Evolutionary conservation across 495 filamentous ascomycete genomes (phyloP).

Genomic region (Tuber aestivum): DNA sequence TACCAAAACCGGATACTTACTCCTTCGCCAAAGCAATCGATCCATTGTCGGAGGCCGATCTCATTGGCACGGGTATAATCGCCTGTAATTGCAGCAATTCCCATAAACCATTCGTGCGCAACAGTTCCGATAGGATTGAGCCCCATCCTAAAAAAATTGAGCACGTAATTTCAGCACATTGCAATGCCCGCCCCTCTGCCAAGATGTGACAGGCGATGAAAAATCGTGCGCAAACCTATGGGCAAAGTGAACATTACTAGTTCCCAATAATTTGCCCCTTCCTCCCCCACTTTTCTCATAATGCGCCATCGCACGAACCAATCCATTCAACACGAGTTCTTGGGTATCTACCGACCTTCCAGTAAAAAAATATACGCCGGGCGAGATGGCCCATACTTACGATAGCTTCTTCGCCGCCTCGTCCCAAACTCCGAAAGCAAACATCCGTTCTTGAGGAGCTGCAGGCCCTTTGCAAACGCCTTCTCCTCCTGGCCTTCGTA

Average conservation of each 20-base stretch:
- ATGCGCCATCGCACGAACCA: slow-evolving; percentile 66
- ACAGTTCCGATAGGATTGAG: slow-evolving; percentile 84
- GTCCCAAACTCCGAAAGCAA: slow-evolving; percentile 91
- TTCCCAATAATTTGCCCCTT: slow-evolving; percentile 71
- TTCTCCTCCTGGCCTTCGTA: slow-evolving; percentile 77
- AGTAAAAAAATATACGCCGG: not conserved
- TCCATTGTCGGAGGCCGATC: slow-evolving; percentile 75
- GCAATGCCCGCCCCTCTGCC: not conserved
- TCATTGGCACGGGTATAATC: slow-evolving; percentile 81
- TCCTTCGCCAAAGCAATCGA: slow-evolving; percentile 84
- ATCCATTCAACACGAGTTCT: slow-evolving; percentile 78
- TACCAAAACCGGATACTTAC: slow-evolving; percentile 42
- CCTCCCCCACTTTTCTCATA: slow-evolving; percentile 52
- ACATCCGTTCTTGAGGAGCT: slow-evolving; percentile 73
- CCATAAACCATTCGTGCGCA: slow-evolving; percentile 99
- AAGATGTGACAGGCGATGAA: not conserved
- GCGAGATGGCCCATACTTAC: slow-evolving; percentile 43
- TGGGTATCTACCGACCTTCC: slow-evolving; percentile 55
- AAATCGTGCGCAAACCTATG: slow-evolving; percentile 21
- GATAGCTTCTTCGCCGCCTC: slow-evolving; percentile 79
- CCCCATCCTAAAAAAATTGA: slow-evolving; percentile 54
- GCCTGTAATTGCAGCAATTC: slow-evolving; percentile 81
- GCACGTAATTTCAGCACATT: slow-evolving; percentile 49
- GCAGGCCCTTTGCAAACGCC: slow-evolving; percentile 67
- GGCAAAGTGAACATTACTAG: slow-evolving; percentile 94